A percentile compares a stretch with the other conserved stretches of the same genome.
phyloP scores from a whole-genome alignment of 2,329 filamentous ascomycete genomes.

The Colletotrichum sansevieriae region DNA sequence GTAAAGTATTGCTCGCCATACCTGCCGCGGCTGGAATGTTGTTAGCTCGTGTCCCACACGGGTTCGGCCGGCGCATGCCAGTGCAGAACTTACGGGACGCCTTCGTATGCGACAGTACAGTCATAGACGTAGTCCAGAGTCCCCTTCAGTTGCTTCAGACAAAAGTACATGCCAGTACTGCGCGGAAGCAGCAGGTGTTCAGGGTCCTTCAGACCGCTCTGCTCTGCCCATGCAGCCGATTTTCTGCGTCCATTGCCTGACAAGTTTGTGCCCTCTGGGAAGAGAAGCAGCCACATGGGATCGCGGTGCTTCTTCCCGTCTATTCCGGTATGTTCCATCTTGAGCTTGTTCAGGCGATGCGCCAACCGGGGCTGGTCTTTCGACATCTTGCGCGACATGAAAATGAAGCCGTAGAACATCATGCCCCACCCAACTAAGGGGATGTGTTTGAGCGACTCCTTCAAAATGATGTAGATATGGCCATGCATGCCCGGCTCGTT shows the following conservation, averaged over 20 bases:
- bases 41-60: constrained; percentile 19
- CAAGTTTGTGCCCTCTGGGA: constrained; percentile 89
- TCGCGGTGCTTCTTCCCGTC: constrained; percentile 69
- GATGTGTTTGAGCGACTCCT: constrained; percentile 86
- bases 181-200: constrained; percentile 82
- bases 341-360: constrained; percentile 78
- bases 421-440: constrained; percentile 85
- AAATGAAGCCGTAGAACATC: constrained; percentile 91
- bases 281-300: constrained; percentile 92
- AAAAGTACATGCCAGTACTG: constrained; percentile 85
- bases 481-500: constrained; percentile 82
- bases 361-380: constrained; percentile 82
- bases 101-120: constrained; percentile 96
- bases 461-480: constrained; percentile 90
- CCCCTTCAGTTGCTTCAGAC: constrained; percentile 79
- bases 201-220: constrained; percentile 78
- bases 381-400: constrained; percentile 90
- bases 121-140: constrained; percentile 89
- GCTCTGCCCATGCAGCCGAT: constrained; percentile 82
- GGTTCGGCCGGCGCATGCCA: not conserved
- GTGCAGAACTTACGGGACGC: constrained; percentile 78
- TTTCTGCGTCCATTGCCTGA: constrained; percentile 77
- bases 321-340: constrained; percentile 66
- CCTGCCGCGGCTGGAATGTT: constrained; percentile 71
- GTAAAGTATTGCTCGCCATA: constrained; percentile 95